Base-by-base conservation (phyloP, 1,284 basidiomycete species). In the Wallemia ichthyophaga region DNA sequence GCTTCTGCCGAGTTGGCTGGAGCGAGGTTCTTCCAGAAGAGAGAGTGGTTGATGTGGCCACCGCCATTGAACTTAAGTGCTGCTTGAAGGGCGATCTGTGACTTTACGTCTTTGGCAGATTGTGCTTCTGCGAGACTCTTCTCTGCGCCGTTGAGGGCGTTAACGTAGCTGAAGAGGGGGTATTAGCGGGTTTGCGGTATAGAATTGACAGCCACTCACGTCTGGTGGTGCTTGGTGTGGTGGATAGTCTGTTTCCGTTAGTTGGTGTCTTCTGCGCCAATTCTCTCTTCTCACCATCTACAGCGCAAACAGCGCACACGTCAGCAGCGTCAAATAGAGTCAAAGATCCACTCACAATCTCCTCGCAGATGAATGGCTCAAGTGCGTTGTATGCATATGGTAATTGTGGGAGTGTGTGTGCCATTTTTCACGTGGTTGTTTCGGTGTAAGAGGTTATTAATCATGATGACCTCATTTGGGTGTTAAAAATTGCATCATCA, bases 1-100 rank as follows among this genome's bases (percentile, higher is more conserved):
- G 61, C 69, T 64, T 61, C 68, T 2, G 64, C 72, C 13, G 80
- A 79, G 25, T 57, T 60, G n/a, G 74, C 66, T 1, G 80, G 80
- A 1, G 82, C 78, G 61, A 87, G 76, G 75, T 87, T 91, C 74
- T 81, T 83, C 88, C 87, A 91, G 76, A 92, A 92, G 63, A 92
- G 78, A 27, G 84, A 80, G 75, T 91, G 86, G 74, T 87, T 88
- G 73, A 85, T 83, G 70, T 85, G 83, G 2, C 78, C 78, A 68
- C 78, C 79, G 60, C 79, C 78, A 68, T 80, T 80, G 73, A 80
- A 80, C 71, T 79, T 82, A 70, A 84, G 72, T 37, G 80, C 81
- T 27, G 76, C 72, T 69, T 83, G 78, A 59, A 81, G 78, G 59
- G 78, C 78, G 67, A 89, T 89, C 67, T 78, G 78, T 69, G 86